Evolutionary conservation across 257 asterid genomes (phyloP).

Genomic region (Marsdenia floribunda): DNA sequence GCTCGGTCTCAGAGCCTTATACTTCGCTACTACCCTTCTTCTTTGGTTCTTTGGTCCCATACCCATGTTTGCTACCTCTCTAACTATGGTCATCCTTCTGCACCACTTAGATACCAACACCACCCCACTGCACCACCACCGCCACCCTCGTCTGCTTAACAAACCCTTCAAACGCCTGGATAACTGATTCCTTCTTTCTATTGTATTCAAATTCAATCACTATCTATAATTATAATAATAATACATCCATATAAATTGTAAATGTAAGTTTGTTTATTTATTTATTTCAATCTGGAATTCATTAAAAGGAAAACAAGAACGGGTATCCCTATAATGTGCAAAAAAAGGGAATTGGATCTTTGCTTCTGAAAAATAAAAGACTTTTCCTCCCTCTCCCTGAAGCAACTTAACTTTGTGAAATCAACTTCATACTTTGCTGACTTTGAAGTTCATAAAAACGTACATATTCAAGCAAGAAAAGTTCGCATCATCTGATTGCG

Average conservation of each 20-base stretch:
- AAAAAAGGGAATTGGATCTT: background rate
- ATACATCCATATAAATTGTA: too few relatives aligned
- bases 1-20: conserved; percentile 55
- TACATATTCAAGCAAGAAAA: background rate
- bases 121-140: conserved; percentile 28
- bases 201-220: too few relatives aligned
- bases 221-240: too few relatives aligned
- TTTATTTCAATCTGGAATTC: background rate
- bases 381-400: background rate
- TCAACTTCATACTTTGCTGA: background rate
- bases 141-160: conserved; percentile 13
- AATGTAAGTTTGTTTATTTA: too few relatives aligned
- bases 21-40: conserved; percentile 51
- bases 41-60: conserved; percentile 71
- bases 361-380: background rate
- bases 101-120: conserved; percentile 50
- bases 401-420: background rate
- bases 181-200: too few relatives aligned
- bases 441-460: background rate
- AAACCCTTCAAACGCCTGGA: background rate
- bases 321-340: background rate
- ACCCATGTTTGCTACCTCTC: conserved; percentile 57
- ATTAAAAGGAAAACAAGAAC: background rate
- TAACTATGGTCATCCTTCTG: conserved; percentile 46
- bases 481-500: background rate